Base-by-base conservation (phyloP, 352 stramenopile genomes). In the Globisporangium ultimum region DNA sequence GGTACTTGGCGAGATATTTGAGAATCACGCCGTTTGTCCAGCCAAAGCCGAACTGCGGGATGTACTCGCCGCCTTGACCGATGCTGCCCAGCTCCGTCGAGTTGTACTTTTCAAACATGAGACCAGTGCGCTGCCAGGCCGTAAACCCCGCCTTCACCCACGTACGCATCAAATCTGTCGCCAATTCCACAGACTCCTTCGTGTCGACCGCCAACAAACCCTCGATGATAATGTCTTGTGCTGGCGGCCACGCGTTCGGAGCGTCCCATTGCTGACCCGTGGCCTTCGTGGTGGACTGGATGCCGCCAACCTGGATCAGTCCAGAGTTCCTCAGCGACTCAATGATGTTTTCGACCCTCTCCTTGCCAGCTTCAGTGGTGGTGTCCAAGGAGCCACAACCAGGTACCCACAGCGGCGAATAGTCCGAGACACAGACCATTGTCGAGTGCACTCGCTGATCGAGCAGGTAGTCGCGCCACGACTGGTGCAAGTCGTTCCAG, bases 201-300 rank as follows among this genome's bases (percentile, higher is more conserved):
- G 69, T 73, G 60, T 88, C 81, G 53, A 76, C 61, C 0, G 70
- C 63, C 13, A 88, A 58, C 53, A 97, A 70, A 2, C 86, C 88
- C 66, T 92, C 80, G 24, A 95, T 74, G 15, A 93, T 53, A 36
- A 95, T 84, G 58, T 91, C 75, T 52, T 95, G 84, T 66, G 90
- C 72, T 0, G 88, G 88, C 2, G 88, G 83, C 88, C 88, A 96
- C 15, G 83, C 84, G 41, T 94, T 95, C 0, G 88, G 88, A 36
- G 80, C 72, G 49, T 91, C 81, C 88, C 88, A 96, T 74, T 96
- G 88, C 58, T 96, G 81, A 0, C 84, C 85, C 15, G 86, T 89
- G 47, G 80, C 76, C 12, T 70, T 72, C 4, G 66, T 83, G 18
- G 88, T 93, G 14, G 83, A 88, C 55, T 82, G 64, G 2, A 94